These are phyloP conservation scores for Phytophthora meadii DNA, from an alignment of 352 stramenopile genomes.

Conservation along the genomic window DNA sequence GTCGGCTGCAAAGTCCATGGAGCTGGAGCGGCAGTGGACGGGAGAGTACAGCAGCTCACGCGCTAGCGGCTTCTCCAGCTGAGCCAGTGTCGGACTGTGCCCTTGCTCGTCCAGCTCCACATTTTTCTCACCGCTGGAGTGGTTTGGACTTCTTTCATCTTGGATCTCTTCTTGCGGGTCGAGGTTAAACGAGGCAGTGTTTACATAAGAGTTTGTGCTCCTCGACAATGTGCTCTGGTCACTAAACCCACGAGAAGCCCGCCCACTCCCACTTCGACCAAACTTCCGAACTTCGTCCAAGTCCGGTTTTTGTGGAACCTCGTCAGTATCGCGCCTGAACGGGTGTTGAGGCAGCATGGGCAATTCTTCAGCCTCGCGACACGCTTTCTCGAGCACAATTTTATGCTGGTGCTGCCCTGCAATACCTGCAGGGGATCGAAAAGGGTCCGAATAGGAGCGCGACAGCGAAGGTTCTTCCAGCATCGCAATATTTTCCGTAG, in stretches of 20 bases:
- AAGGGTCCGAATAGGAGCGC: conserved; percentile 71
- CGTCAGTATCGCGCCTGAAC: conserved; percentile 41
- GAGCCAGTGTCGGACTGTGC: conserved; percentile 13
- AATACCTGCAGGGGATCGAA: conserved; percentile 55
- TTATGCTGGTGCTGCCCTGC: conserved; percentile 40
- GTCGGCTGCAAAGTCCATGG: conserved; percentile 40
- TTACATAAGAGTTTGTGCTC: conserved; percentile 47
- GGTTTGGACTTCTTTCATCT: conserved; percentile 29
- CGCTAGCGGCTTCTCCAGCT: conserved; percentile 26
- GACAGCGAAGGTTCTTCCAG: conserved; percentile 45
- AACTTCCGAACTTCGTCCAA: conserved; percentile 33
- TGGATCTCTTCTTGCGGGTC: conserved; percentile 38
- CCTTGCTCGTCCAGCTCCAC: conserved; percentile 16
- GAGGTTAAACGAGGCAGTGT: conserved; percentile 40
- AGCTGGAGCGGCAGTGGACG: conserved; percentile 41
- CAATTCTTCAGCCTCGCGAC: conserved; percentile 48
- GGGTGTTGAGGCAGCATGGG: conserved; percentile 59
- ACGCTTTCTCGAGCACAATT: conserved; percentile 32
- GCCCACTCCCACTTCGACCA: conserved; percentile 33
- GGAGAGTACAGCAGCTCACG: conserved; percentile 42
- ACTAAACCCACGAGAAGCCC: conserved; percentile 39
- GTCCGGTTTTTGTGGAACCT: conserved; percentile 28
- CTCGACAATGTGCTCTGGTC: conserved; percentile 44
- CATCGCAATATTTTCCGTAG: conserved; percentile 25
- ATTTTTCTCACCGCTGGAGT: conserved; percentile 28